These are phyloP conservation scores for Aureobasidium leucospermi DNA, from an alignment of 2,329 filamentous ascomycete species.

Conservation along the genomic window DNA sequence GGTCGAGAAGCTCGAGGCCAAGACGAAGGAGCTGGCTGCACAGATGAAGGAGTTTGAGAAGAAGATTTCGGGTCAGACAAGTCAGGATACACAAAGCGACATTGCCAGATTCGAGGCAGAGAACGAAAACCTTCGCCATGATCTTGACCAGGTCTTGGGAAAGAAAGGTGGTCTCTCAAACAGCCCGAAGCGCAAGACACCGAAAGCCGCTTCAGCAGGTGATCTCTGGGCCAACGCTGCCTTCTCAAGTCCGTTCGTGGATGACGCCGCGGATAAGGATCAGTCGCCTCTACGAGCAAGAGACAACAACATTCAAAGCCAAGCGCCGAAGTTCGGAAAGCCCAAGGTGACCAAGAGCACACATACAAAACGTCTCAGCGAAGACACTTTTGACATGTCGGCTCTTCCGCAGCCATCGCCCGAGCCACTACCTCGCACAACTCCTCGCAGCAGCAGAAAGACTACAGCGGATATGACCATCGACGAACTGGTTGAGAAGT, in stretches of 20 bases:
- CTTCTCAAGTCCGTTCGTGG: conserved; percentile 10
- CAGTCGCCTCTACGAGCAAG: conserved; percentile 7
- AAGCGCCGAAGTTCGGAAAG: background rate
- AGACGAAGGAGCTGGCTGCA: conserved; percentile 52
- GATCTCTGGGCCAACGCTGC: conserved; percentile 11
- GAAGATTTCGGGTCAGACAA: conserved; percentile 16
- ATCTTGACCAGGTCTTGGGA: background rate
- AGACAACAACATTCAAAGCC: conserved; percentile 9
- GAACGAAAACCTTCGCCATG: conserved; percentile 3
- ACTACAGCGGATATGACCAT: conserved; percentile 4
- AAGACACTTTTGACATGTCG: conserved; percentile 6
- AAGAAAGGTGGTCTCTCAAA: background rate
- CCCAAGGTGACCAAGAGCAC: background rate
- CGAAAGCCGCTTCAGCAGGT: background rate
- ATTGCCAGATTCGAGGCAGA: background rate
- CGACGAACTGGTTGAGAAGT: conserved; percentile 11
- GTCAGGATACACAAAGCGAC: background rate
- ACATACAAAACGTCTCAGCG: background rate
- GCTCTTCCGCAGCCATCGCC: conserved; percentile 5
- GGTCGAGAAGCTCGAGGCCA: conserved; percentile 56
- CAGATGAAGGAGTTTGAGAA: conserved; percentile 44
- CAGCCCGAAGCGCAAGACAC: conserved; percentile 7
- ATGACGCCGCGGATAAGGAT: background rate
- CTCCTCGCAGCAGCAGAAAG: background rate
- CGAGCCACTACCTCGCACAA: background rate